Conservation (phyloP, 331 rosid species). For the Cydonia oblonga region DNA sequence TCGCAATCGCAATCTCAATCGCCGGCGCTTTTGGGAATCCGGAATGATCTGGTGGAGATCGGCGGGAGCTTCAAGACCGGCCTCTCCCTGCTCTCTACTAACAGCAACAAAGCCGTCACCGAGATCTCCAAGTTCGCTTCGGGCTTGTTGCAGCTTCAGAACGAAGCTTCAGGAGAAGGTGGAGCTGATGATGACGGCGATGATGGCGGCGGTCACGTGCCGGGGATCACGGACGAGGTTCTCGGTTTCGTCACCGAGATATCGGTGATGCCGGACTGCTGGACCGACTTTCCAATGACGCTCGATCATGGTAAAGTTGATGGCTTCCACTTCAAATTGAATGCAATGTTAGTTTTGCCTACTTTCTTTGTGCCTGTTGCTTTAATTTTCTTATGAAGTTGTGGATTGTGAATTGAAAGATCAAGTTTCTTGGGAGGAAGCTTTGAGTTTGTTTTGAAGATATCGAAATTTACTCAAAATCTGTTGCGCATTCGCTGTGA, state of each 20-base stretch:
- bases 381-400: not conserved
- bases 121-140: conserved; percentile 76
- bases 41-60: conserved; percentile 84
- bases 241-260: conserved; percentile 53
- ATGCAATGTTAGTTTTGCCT: not conserved
- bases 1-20: conserved; percentile 9
- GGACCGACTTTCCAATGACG: conserved; percentile 86
- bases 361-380: not conserved
- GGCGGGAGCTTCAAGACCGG: conserved; percentile 66
- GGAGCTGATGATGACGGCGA: not conserved
- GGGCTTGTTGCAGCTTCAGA: conserved; percentile 37
- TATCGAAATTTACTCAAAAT: not conserved
- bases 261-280: conserved; percentile 53
- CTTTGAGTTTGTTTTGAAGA: too few relatives aligned
- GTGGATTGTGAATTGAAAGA: not conserved
- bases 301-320: conserved; percentile 39
- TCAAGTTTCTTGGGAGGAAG: not conserved
- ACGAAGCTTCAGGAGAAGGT: not conserved
- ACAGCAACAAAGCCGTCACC: conserved; percentile 54
- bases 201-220: conserved; percentile 16
- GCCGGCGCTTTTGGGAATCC: conserved; percentile 48
- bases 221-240: conserved; percentile 67
- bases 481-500: not conserved
- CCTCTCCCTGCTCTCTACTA: conserved; percentile 56
- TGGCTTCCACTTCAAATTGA: not conserved